Percentiles rank a stretch among this genome's conserved stretches.
phyloP scores from a whole-genome alignment of 2,329 filamentous ascomycete genomes.

The Cryphonectria radicalis region DNA sequence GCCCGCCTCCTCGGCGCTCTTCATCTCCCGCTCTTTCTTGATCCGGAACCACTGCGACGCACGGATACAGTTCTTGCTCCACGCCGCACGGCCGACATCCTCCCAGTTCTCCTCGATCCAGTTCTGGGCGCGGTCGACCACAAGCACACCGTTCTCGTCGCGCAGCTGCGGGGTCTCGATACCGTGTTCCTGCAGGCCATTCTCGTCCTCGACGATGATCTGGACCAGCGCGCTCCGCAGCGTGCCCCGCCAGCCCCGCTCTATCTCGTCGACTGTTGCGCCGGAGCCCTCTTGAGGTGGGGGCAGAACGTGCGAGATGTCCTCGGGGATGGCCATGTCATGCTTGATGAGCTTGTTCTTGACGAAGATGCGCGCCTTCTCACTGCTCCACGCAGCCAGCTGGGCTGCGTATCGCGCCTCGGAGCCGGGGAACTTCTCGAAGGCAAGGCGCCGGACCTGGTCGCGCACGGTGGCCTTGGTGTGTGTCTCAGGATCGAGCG shows the following conservation, averaged over 20 bases:
- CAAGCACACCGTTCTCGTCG: conserved; percentile 47
- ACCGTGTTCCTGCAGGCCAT: conserved; percentile 41
- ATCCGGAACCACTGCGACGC: conserved; percentile 23
- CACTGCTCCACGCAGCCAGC: conserved; percentile 46
- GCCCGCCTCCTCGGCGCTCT: not conserved
- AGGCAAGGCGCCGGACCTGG: conserved; percentile 55
- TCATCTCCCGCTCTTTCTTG: conserved; percentile 14
- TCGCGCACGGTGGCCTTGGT: conserved; percentile 42
- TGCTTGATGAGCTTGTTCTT: conserved; percentile 34
- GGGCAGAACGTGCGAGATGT: conserved; percentile 49
- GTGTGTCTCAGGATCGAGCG: not conserved
- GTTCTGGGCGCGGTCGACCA: conserved; percentile 44
- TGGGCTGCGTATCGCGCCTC: conserved; percentile 49
- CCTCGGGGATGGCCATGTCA: conserved; percentile 44
- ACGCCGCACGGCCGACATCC: conserved; percentile 37
- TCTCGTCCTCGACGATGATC: conserved; percentile 53
- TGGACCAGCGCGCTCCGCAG: conserved; percentile 50
- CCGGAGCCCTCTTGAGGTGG: conserved; percentile 29
- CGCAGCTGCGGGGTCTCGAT: conserved; percentile 33
- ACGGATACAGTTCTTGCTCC: conserved; percentile 30
- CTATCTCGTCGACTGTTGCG: conserved; percentile 18
- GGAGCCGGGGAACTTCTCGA: conserved; percentile 53
- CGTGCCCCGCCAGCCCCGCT: conserved; percentile 39
- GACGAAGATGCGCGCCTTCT: conserved; percentile 39
- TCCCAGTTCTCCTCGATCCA: conserved; percentile 49